Evolutionary conservation across 2,329 filamentous ascomycete species (phyloP).

Genomic region (Trichoderma atroviride): DNA sequence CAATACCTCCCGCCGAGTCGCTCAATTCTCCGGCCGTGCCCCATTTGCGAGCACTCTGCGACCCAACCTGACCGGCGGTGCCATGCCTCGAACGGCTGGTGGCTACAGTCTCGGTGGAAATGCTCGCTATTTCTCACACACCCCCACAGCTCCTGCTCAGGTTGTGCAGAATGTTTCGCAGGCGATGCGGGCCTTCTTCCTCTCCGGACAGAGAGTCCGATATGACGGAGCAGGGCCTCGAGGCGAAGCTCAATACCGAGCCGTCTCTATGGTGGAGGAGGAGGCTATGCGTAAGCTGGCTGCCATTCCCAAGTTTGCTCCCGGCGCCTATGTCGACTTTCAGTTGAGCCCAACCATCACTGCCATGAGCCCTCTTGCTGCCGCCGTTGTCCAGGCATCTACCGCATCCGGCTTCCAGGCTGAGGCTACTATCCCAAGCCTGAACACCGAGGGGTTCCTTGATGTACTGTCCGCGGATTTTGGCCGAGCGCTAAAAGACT

Average conservation of each 20-base stretch:
- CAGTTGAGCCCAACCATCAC: slow-evolving; percentile 86
- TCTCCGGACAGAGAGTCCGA: slow-evolving; percentile 86
- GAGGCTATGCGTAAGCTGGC: slow-evolving; percentile 70
- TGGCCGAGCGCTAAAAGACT: slow-evolving; percentile 79
- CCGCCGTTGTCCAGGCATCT: slow-evolving; percentile 52
- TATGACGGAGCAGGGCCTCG: slow-evolving; percentile 76
- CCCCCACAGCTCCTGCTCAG: slow-evolving; percentile 81
- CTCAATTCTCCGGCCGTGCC: slow-evolving; percentile 70
- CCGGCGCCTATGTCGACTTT: slow-evolving; percentile 89
- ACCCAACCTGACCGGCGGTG: slow-evolving; percentile 88
- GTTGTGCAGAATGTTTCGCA: slow-evolving; percentile 95
- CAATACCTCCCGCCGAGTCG: slow-evolving; percentile 54
- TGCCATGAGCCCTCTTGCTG: slow-evolving; percentile 73
- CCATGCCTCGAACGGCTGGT: slow-evolving; percentile 80
- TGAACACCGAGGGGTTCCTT: slow-evolving; percentile 82
- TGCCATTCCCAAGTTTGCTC: slow-evolving; percentile 55
- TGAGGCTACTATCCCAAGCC: slow-evolving; percentile 55
- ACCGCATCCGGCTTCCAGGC: slow-evolving; percentile 49
- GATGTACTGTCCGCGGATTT: slow-evolving; percentile 88
- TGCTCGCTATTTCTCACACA: slow-evolving; percentile 87
- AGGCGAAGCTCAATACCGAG: slow-evolving; percentile 78
- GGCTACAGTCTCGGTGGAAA: slow-evolving; percentile 80
- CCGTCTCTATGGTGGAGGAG: slow-evolving; percentile 74
- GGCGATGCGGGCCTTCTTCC: slow-evolving; percentile 86
- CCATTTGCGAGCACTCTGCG: slow-evolving; percentile 88